phyloP scores from a whole-genome alignment of 768 basidiomycete genomes.

The Phanerodontia chrysosporium region DNA sequence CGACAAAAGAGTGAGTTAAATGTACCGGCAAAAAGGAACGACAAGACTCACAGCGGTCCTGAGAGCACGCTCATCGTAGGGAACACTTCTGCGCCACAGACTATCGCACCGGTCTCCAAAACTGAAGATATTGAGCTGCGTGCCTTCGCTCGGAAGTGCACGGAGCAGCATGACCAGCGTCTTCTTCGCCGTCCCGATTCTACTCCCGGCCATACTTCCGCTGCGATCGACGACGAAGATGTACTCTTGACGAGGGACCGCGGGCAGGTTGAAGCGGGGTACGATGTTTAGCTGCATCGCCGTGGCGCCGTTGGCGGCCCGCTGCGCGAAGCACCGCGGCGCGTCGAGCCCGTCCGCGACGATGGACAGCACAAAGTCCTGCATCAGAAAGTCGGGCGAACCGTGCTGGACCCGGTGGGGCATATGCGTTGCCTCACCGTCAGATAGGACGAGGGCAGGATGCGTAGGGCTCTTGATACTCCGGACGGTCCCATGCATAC shows the following conservation, averaged over 20 bases:
- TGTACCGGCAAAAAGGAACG: background rate
- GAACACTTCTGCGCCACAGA: conserved; percentile 34
- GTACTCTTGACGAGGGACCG: conserved; percentile 46
- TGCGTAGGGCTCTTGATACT: conserved; percentile 45
- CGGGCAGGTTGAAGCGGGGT: conserved; percentile 44
- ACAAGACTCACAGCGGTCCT: background rate
- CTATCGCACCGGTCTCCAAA: conserved; percentile 34
- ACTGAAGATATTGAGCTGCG: conserved; percentile 54
- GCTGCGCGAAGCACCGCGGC: conserved; percentile 55
- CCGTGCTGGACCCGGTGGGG: conserved; percentile 29
- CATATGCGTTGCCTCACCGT: conserved; percentile 29
- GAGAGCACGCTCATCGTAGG: conserved; percentile 22
- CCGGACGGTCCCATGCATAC: conserved; percentile 43
- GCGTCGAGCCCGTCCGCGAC: conserved; percentile 45
- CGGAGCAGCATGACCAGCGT: conserved; percentile 45
- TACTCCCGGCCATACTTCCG: conserved; percentile 41
- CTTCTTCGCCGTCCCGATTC: conserved; percentile 44
- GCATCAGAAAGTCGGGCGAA: conserved; percentile 38
- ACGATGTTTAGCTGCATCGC: conserved; percentile 55
- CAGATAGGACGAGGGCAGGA: conserved; percentile 24
- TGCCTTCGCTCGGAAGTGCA: conserved; percentile 39
- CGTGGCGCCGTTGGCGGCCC: conserved; percentile 30
- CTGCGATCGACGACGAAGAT: conserved; percentile 59
- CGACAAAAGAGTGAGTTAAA: too few relatives aligned
- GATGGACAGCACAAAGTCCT: conserved; percentile 50